Evolutionary conservation across 495 filamentous ascomycete species (phyloP), one percentile per base, ranked within the genome.

Genomic region (Penicillium fimorum): DNA sequence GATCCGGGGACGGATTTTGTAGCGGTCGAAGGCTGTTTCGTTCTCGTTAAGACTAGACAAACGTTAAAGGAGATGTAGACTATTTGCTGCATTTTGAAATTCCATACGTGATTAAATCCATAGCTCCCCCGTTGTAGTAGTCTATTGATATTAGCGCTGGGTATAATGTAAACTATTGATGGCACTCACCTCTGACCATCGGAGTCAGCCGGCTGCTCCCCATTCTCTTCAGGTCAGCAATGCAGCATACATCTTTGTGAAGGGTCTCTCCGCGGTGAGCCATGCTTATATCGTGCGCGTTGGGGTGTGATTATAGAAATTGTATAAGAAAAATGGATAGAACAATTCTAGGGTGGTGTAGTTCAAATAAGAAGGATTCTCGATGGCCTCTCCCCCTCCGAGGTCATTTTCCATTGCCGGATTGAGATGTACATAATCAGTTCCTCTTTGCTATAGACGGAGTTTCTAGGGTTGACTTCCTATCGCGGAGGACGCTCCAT

Each of bases 1-100:
- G 15, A 84, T 72, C n/a, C 83, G 74, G 6, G 82, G 81, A 5
- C 79, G 72, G 37, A 86, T 73, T 33, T 73, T 76, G 55, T 84
- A 85, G 11, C 75, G 74, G 56, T 76, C 67, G 54, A 68, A 84
- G n/a, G 79, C 79, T 10, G 70, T 66, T 52, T 77, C 67, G 53
- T 84, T 83, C 32, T 83, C 81, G 12, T 66, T 68, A 1, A 83
- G 67, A 20, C 75, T 78, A 22, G 1, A 43, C 7, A 30, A n/a
- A 27, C 20, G 33, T 54, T 32, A 38, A 33, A 50, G 3, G 13
- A 46, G 9, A 29, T 3, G 22, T 3, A 17, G 1, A 18, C 5
- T 20, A 9, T 11, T 25, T 3, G 11, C 8, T 40, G 8, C 2
- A 5, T 5, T 29, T 13, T 8, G 20, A 12, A 3, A 7, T 12